Base-by-base conservation (phyloP, 164 flowering plant species). In the Magnolia officinalis region DNA sequence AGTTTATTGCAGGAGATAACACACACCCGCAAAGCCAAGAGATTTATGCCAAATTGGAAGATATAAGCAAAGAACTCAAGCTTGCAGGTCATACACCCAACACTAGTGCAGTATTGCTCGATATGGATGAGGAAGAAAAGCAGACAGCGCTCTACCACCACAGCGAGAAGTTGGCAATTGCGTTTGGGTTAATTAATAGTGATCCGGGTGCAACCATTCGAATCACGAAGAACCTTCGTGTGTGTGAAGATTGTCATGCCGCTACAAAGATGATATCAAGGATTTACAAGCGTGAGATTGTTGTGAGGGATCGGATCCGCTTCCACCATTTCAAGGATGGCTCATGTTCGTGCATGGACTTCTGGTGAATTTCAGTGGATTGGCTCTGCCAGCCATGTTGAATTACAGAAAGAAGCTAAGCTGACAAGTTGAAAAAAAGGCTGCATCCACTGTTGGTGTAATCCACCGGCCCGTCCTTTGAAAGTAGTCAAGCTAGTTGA, bases 1-100 rank as follows among this genome's bases (percentile, higher is more conserved):
- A 77, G 71, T 77, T 80, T 77, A 79, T 80, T 18, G 79, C 76
- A 9, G 82, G 77, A 49, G 82, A 80, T 74, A 80, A 64, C 45
- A 31, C 65, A 20, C 82, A 80, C 59, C 72, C 75, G 4, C 73
- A 76, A 37, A 37, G 45, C 14, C 67, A 76, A 61, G 84, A 79
- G 45, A 82, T 82, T 2, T 82, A 79, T 11, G n/a, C 58, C 20
- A 79, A 52, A 74, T 26, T 81, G 71, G 79, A 79, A 16, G 69
- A 78, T 50, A 75, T 81, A 37, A 52, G 67, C 1, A 16, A 7
- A 16, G 76, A 63, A 31, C 21, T 78, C 20, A 76, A 74, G 67
- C 24, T 50, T 4, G 75, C 26, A 24, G 83, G 79, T 8, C 76
- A 73, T 63, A 58, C 67, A 13, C 79, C 81, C 1, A 70, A 71